These are phyloP conservation scores for Sporobolomyces phaffii DNA, from an alignment of 768 basidiomycete genomes.

Conservation along the genomic window DNA sequence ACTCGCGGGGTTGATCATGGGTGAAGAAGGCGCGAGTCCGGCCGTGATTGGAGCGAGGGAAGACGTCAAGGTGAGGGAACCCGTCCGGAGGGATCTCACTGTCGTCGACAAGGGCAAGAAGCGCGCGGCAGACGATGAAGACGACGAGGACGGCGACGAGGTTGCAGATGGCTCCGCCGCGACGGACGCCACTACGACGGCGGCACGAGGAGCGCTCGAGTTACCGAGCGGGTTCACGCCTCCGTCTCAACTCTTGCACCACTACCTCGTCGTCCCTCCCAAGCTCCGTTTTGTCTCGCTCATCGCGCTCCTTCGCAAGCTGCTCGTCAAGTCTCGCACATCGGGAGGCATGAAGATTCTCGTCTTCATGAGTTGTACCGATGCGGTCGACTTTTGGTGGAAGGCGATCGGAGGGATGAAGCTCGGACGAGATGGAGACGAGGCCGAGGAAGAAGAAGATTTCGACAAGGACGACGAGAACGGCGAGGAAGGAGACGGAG, in stretches of 20 bases:
- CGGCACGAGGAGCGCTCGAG: background rate
- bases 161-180: too few relatives aligned
- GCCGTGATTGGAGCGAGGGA: constrained; percentile 17
- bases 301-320: constrained; percentile 71
- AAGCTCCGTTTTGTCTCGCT: constrained; percentile 91
- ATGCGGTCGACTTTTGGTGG: constrained; percentile 98
- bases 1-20: constrained; percentile 58
- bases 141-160: constrained; percentile 28
- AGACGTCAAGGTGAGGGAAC: constrained; percentile 15
- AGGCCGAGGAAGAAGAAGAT: constrained; percentile 38
- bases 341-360: constrained; percentile 63
- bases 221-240: constrained; percentile 61
- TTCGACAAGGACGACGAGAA: constrained; percentile 38
- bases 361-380: constrained; percentile 93
- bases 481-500: background rate
- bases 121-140: constrained; percentile 26
- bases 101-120: constrained; percentile 36
- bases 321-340: constrained; percentile 48
- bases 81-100: constrained; percentile 21
- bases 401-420: constrained; percentile 63
- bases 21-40: background rate
- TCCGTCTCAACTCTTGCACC: constrained; percentile 86
- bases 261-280: constrained; percentile 79
- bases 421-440: constrained; percentile 53
- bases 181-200: constrained; percentile 18